These are phyloP conservation scores for Aspergillus nidulans DNA, from an alignment of 495 filamentous ascomycete species.

Conservation along the genomic window DNA sequence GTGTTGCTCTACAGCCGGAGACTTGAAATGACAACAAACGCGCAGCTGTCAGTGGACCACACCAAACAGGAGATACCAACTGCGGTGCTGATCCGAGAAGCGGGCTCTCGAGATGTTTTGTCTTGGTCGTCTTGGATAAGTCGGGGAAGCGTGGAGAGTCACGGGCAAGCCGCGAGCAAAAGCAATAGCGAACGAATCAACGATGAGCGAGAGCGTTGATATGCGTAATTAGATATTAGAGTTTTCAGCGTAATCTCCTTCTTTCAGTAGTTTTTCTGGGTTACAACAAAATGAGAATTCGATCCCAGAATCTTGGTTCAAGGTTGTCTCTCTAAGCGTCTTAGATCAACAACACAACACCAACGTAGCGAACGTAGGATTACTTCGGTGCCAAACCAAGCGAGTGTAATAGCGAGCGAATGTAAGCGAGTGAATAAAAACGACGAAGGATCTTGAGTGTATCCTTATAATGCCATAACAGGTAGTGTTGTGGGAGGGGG, in stretches of 20 bases:
- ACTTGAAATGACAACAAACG: slow-evolving; percentile 15
- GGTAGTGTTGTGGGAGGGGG: slow-evolving; percentile 16
- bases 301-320: slow-evolving; percentile 9
- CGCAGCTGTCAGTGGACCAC: slow-evolving; percentile 7
- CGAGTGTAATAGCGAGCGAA: slow-evolving; percentile 48
- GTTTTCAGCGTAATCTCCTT: slow-evolving; percentile 7
- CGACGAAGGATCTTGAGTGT: slow-evolving; percentile 7
- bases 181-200: slow-evolving; percentile 22
- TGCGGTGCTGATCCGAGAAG: background rate
- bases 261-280: slow-evolving; percentile 6
- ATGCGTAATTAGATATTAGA: slow-evolving; percentile 21
- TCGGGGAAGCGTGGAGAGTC: slow-evolving; percentile 7
- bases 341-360: slow-evolving; percentile 21
- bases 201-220: slow-evolving; percentile 19
- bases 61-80: slow-evolving; percentile 7
- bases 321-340: slow-evolving; percentile 12
- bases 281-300: background rate
- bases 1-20: slow-evolving; percentile 17
- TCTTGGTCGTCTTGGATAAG: background rate
- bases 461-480: slow-evolving; percentile 34
- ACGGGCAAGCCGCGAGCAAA: slow-evolving; percentile 1
- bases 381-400: slow-evolving; percentile 37
- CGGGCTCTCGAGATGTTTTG: background rate
- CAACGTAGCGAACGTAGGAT: slow-evolving; percentile 44
- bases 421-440: slow-evolving; percentile 18